phyloP scores from a whole-genome alignment of 2,329 filamentous ascomycete genomes.

The Pseudopyrenochaeta lycopersici region DNA sequence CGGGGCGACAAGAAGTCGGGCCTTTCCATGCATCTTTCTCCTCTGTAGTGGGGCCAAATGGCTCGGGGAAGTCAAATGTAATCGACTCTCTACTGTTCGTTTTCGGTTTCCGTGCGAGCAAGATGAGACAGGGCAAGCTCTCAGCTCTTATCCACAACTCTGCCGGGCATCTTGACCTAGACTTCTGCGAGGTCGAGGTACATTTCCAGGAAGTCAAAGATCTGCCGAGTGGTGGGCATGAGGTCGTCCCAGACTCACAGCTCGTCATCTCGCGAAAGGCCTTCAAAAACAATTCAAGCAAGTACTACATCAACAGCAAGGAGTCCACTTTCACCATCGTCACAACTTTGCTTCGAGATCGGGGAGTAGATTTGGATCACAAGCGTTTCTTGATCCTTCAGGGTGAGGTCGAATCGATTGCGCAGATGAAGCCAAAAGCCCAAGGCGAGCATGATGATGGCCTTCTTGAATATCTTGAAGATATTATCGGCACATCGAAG shows the following conservation, averaged over 20 bases:
- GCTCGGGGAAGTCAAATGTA: slow-evolving; percentile 98
- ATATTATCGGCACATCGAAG: slow-evolving; percentile 98
- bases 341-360: slow-evolving; percentile 83
- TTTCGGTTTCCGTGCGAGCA: slow-evolving; percentile 98
- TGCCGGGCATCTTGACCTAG: slow-evolving; percentile 82
- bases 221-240: slow-evolving; percentile 75
- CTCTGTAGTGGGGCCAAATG: slow-evolving; percentile 96
- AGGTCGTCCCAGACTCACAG: slow-evolving; percentile 83
- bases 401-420: slow-evolving; percentile 97
- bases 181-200: slow-evolving; percentile 94
- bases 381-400: slow-evolving; percentile 98
- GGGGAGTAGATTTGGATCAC: slow-evolving; percentile 94
- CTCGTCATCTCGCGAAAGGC: slow-evolving; percentile 89
- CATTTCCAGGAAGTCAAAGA: slow-evolving; percentile 97
- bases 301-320: slow-evolving; percentile 94
- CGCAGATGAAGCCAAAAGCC: slow-evolving; percentile 98
- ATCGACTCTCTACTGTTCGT: slow-evolving; percentile 98
- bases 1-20: slow-evolving; percentile 91
- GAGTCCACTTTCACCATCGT: slow-evolving; percentile 93
- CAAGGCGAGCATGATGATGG: slow-evolving; percentile 95
- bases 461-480: slow-evolving; percentile 93
- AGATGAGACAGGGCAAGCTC: slow-evolving; percentile 99
- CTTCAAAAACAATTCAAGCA: slow-evolving; percentile 98
- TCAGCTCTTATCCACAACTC: slow-evolving; percentile 98
- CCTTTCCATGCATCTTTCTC: slow-evolving; percentile 98